Evolutionary conservation across 1,139 yeast species (phyloP), one percentile per base, ranked within the genome.

Genomic region (Fermentozyma sake): DNA sequence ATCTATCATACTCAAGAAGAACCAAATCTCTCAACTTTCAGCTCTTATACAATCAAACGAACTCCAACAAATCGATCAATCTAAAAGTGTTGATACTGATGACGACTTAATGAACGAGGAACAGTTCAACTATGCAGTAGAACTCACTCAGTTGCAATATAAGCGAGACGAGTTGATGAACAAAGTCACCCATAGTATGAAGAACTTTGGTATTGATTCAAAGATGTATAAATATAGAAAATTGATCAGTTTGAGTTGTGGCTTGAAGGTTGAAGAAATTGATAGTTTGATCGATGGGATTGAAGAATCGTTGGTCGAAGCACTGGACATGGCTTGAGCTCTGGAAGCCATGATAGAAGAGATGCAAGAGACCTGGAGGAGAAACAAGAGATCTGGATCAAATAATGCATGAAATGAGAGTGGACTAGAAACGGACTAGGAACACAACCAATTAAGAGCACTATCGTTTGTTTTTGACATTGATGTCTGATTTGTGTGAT

Each of bases 191-290:
- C 38, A 52, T 5, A 53, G 61, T 14, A 55, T 68, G 27, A 61
- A 54, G 32, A 41, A 43, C 32, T 62, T 51, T 41, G 72, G 71
- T 4, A 53, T 66, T 31, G 68, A 63, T 41, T 46, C 49, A 12
- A 84, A 82, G 52, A 78, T 87, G 74, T 75, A 78, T 50, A 82
- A 85, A 47, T 89, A 87, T 59, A 71, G 95, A 41, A 76, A 77
- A 46, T 66, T 91, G 39, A 79, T 91, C 25, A 79, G 95, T 28
- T 70, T 79, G 36, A 81, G 93, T 34, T 86, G 96, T 44, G 94
- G 86, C 3, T 69, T 86, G 34, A 75, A 76, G 32, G 68, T 79
- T 17, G 94, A 84, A 34, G 91, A 83, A 38, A 80, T 89, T 34
- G 95, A 86, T 46, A 75, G 79, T 25, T 54, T 65, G 24, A 59